Evolutionary conservation across 2,329 filamentous ascomycete species (phyloP), one percentile per base, ranked within the genome.

Genomic region (Penicillium sp.): DNA sequence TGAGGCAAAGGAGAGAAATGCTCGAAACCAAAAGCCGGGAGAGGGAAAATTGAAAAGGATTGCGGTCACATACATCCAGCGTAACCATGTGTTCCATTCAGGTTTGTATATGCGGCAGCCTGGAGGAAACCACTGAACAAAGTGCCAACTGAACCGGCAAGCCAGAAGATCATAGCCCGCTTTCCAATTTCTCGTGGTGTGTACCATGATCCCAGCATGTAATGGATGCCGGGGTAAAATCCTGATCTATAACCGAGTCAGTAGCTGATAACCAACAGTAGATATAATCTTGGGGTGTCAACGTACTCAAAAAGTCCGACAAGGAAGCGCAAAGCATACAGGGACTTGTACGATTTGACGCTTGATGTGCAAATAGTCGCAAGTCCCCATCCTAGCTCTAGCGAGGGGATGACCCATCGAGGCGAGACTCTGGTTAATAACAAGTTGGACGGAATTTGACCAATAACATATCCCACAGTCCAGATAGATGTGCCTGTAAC

Each of bases 401-500:
- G 62, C 66, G 68, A 33, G 0, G 77, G 71, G 13, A 81, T 73
- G 67, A 78, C 79, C 59, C 70, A 75, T 35, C 77, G 71, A 5
- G 79, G 79, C 0, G 73, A 75, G 0, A 81, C 60, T 15, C 78
- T 61, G 8, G 78, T 81, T 58, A 81, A 72, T 58, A 80, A 63
- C 25, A 82, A 62, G 56, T 81, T 81, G 45, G 66, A 70, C 0
- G 79, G 74, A 2, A 78, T 69, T 8, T 75, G 76, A 17, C 78
- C 78, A 27, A 82, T 67, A 31, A 81, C 77, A 27, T 76, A 76
- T 46, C 79, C 80, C n/a, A 80, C 75, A 23, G 72, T 78, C 66
- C 80, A 78, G 31, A 77, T 67, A 7, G 71, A 72, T 7, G 71
- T 75, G 27, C 54, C 54, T 57, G 17, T 8, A 33, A n/a, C 9